Base-by-base conservation (phyloP, 306 rosid species). In the Comarum palustre region DNA sequence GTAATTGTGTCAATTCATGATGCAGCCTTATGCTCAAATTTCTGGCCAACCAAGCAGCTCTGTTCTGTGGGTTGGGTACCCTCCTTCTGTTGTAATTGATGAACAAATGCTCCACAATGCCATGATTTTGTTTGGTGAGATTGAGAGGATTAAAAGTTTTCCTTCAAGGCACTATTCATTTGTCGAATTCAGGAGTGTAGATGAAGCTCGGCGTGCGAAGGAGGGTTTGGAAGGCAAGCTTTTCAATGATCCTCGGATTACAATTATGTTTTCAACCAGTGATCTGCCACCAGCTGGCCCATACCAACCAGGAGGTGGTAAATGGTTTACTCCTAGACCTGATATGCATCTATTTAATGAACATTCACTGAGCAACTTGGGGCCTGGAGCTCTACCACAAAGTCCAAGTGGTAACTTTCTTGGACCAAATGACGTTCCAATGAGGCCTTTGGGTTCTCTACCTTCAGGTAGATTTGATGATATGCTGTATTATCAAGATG, bases 61-160 rank as follows among this genome's bases (percentile, higher is more conserved):
- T 34, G 78, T 88, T 79, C 85, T 94, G 81, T 94, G 96, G 96
- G 78, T 94, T 45, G 95, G 97, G 59, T 94, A 91, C 80, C 99
- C 99, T 74, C 91, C 99, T 64, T 81, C 86, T 73, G 83, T 94
- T 81, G 97, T 87, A 85, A 91, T 94, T 74, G 99, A 94, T 22
- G 97, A 94, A 82, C 99, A 94, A 82, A 94, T 94, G 99, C 97
- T 94, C 58, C 99, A 94, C 80, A 94, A 94, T 82, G 99, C 99
- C 29, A 91, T 94, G 99, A 94, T 94, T 75, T 88, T 94, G 79
- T 94, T 94, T 73, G 99, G 99, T 66, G 99, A 94, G 87, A 94
- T 94, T 41, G 97, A 94, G 87, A 89, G 90, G 75, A 91, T 94
- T 71, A 90, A 85, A 85, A 94, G 96, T 77, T 89, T 86, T 78